Evolutionary conservation across 129 eudicot species (phyloP), one percentile per base, ranked within the genome.

Genomic region (Flaveria linearis): DNA sequence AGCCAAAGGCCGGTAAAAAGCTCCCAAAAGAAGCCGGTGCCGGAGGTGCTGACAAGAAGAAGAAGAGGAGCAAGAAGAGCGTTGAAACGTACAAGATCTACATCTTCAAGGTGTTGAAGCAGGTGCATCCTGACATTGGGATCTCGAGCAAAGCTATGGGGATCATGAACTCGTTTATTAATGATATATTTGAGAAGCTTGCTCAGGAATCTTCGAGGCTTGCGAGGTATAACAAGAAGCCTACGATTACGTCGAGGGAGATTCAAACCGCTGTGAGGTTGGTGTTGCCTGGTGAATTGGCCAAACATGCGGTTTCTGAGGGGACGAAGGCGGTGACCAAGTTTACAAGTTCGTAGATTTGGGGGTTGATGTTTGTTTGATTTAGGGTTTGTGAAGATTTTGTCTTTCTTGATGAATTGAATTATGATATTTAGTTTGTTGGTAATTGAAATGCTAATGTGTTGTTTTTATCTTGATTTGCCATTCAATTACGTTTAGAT

Each of bases 1-100:
- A 81, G 69, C 88, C 86, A 3, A 87, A 87, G 68, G 86, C 88
- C 39, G 88, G 88, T 0, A 84, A 84, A 86, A 87, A 87, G 84
- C 78, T 84, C 0, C 88, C 88, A 3, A 84, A 84, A 57, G 91
- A 84, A 13, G 80, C 82, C 76, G 83, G 79, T 3, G 85, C 80
- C 9, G 83, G 79, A 9, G 90, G 64, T 13, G 62, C 76, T 23
- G 87, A 86, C 11, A 86, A 86, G 81, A 86, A 83, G 81, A 86
- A 83, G 81, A 86, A 86, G 85, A 76, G 77, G 18, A 78, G 57
- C 81, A 86, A 83, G 81, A 86, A 83, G 81, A 76, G 75, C 17
- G 87, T 86, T 0, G 89, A 86, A 55, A 84, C 85, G 0, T 81
- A 84, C 74, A 81, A 81, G 88, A 84, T 80, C 55, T 84, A 84